phyloP scores from a whole-genome alignment of 768 basidiomycete species.

The Obba rivulosa region DNA sequence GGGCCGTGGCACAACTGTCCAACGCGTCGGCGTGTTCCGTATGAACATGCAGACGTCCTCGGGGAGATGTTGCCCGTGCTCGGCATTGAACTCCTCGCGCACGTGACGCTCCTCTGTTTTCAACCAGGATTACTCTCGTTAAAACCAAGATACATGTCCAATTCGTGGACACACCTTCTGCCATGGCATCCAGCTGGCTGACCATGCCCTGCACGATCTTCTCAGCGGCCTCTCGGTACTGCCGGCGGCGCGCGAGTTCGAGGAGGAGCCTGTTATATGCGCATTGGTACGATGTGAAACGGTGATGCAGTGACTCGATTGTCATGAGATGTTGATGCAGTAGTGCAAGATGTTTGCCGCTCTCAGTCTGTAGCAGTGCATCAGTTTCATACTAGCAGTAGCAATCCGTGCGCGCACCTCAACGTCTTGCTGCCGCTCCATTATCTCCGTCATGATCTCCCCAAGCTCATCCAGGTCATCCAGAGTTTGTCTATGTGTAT shows the following conservation, averaged over 20 bases:
- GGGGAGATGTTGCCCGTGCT: constrained; percentile 70
- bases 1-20: constrained; percentile 58
- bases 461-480: constrained; percentile 73
- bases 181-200: constrained; percentile 57
- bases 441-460: constrained; percentile 75
- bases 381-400: background rate
- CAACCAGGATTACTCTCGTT: background rate
- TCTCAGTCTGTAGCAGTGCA: constrained; percentile 36
- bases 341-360: constrained; percentile 44
- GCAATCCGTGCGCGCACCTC: constrained; percentile 42
- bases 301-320: constrained; percentile 59
- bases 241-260: constrained; percentile 64
- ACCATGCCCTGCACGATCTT: constrained; percentile 63
- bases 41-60: constrained; percentile 78
- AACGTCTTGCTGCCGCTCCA: constrained; percentile 59
- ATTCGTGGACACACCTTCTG: constrained; percentile 44
- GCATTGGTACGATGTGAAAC: constrained; percentile 62
- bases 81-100: constrained; percentile 64
- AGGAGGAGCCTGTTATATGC: constrained; percentile 71
- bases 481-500: constrained; percentile 41
- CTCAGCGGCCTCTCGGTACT: constrained; percentile 62
- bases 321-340: constrained; percentile 59
- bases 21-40: constrained; percentile 67
- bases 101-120: constrained; percentile 61
- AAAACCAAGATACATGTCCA: too few relatives aligned